Evolutionary conservation across 345 rosid species (phyloP).

Genomic region (Salix suchowensis): DNA sequence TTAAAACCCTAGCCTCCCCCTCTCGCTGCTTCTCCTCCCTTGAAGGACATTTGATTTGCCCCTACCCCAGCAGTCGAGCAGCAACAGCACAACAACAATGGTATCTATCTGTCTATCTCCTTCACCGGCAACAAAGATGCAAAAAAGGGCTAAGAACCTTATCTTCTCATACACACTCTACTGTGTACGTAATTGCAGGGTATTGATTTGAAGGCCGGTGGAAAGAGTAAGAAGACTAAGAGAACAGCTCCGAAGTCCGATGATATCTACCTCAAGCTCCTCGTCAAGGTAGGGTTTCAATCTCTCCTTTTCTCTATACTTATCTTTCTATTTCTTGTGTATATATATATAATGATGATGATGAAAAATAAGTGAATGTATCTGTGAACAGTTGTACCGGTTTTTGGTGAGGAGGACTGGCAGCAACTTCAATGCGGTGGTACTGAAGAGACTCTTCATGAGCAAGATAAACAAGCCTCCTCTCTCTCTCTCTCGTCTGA

Average conservation of each 20-base stretch:
- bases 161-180: not conserved
- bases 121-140: not conserved
- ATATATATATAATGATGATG: not conserved
- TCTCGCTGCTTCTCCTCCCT: not conserved
- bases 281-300: constrained; percentile 62
- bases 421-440: constrained; percentile 89
- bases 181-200: constrained; percentile 44
- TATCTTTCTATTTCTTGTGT: not conserved
- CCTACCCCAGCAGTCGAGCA: not conserved
- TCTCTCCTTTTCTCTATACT: not conserved
- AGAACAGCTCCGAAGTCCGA: constrained; percentile 89
- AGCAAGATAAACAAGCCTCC: constrained; percentile 94
- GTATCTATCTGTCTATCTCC: not conserved
- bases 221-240: constrained; percentile 93
- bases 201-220: constrained; percentile 93
- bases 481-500: constrained; percentile 73
- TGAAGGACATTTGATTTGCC: constrained; percentile 3
- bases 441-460: constrained; percentile 92
- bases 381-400: constrained; percentile 60
- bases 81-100: not conserved
- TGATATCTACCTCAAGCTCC: constrained; percentile 91
- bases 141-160: not conserved
- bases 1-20: constrained; percentile 17
- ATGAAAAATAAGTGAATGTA: not conserved
- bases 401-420: constrained; percentile 88